Evolutionary conservation across 192 early-diverging fungal species (phyloP), one percentile per base, ranked within the genome.

Genomic region (Podila epigama): DNA sequence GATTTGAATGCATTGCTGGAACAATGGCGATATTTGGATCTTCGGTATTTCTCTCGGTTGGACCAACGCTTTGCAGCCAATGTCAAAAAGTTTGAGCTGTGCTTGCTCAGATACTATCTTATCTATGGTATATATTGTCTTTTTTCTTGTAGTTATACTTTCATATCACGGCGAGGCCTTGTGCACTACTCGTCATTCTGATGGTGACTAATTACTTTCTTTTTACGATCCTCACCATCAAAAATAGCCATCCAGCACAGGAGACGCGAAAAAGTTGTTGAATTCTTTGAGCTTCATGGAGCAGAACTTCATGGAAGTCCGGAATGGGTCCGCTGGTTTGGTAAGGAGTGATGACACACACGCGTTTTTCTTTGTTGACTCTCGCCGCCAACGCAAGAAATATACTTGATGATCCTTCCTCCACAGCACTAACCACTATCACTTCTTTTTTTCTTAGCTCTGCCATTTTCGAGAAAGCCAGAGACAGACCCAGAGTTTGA

Each of bases 241-340:
- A 6, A 28, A 52, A 22, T 44, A 88, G 88, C 88, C 1, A 82
- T 85, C 16, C 85, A 87, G 41, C 82, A 86, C 63, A 90, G 86
- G 67, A 70, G 77, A 44, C 70, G 69, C 44, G 85, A 84, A 4
- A 87, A 84, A 37, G 71, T 90, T 1, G 66, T 82, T n/a, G 89
- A 88, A 51, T 90, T 88, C 55, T 86, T 90, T 66, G 87, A 88
- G 28, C 59, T 73, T 11, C 85, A 85, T 71, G 87, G 87, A 27
- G 66, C 82, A 42, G 87, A 88, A 51, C 69, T 90, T 62, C 82
- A 86, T 33, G 82, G 70, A 18, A 84, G 82, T 63, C 33, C 81
- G 13, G 87, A 88, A 54, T 90, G 89, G 89, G 59, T 85, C 44
- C 77, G 84, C 31, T 90, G 89, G 89, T 90, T 90, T 70, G 86